phyloP scores from a whole-genome alignment of 495 filamentous ascomycete genomes.

The Chaetomium fimeti region DNA sequence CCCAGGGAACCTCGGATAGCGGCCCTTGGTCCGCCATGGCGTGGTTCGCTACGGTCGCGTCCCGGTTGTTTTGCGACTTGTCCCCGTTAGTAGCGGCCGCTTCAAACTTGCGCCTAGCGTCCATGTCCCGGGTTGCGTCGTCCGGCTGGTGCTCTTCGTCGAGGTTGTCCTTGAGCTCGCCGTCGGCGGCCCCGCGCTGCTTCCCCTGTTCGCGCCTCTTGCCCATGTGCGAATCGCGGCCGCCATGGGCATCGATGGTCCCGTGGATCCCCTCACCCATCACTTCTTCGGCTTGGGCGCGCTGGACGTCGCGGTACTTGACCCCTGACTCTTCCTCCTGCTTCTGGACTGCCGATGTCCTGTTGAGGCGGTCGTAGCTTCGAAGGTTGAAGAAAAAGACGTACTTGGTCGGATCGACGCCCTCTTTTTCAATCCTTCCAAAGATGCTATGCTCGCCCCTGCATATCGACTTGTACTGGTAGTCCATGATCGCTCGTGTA shows the following conservation, averaged over 20 bases:
- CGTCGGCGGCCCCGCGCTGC: conserved; percentile 37
- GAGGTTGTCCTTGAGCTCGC: conserved; percentile 40
- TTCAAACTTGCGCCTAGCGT: conserved; percentile 66
- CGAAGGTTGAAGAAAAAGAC: conserved; percentile 91
- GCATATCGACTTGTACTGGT: conserved; percentile 94
- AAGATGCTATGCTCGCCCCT: conserved; percentile 89
- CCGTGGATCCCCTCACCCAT: conserved; percentile 74
- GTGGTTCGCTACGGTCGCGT: conserved; percentile 71
- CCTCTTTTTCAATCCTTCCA: conserved; percentile 70
- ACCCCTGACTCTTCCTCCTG: conserved; percentile 78
- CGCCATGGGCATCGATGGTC: conserved; percentile 45
- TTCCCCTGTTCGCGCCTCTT: conserved; percentile 45
- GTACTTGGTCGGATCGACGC: conserved; percentile 75
- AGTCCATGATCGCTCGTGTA: conserved; percentile 95
- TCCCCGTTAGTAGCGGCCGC: conserved; percentile 40
- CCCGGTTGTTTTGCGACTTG: conserved; percentile 45
- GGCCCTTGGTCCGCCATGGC: conserved; percentile 72
- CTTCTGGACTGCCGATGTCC: conserved; percentile 62
- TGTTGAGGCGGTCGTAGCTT: conserved; percentile 86
- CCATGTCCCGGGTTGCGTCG: conserved; percentile 42
- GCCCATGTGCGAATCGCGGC: conserved; percentile 44
- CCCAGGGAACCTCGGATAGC: conserved; percentile 69
- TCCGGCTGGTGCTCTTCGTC: conserved; percentile 60
- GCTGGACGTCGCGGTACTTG: conserved; percentile 79
- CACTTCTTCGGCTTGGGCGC: conserved; percentile 78